phyloP scores from a whole-genome alignment of 441 rosid species.

The Euphorbia celastroides region DNA sequence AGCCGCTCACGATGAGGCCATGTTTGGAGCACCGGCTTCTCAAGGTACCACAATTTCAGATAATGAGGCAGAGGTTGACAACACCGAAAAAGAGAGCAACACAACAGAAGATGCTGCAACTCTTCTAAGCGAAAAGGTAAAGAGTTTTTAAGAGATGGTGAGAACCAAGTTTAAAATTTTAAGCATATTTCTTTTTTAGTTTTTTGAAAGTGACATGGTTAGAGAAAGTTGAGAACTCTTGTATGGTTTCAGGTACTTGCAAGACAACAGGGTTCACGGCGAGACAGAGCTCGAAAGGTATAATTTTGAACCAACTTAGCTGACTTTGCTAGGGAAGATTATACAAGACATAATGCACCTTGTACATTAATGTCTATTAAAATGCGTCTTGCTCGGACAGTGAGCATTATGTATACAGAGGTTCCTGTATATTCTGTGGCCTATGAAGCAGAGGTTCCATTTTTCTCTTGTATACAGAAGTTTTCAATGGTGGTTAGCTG shows the following conservation, averaged over 20 bases:
- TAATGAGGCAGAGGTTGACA: slow-evolving; percentile 29
- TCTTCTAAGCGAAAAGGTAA: slow-evolving; percentile 80
- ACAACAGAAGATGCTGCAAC: slow-evolving; percentile 30
- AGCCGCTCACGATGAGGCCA: slow-evolving; percentile 88
- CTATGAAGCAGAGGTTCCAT: neutral
- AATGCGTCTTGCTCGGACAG: neutral
- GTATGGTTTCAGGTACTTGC: slow-evolving; percentile 57
- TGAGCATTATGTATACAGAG: neutral
- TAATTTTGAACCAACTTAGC: neutral
- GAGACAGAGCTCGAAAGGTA: slow-evolving; percentile 74
- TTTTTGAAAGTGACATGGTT: slow-evolving; percentile 61
- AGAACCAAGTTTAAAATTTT: neutral
- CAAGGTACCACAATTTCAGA: slow-evolving; percentile 26
- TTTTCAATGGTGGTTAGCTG: too few species aligned
- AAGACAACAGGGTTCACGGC: slow-evolving; percentile 98
- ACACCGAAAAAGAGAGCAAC: slow-evolving; percentile 29
- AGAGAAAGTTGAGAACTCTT: neutral
- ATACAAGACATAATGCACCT: neutral
- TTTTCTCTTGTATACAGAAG: neutral
- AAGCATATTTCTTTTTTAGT: neutral
- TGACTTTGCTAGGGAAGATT: slow-evolving; percentile 7
- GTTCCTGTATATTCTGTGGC: neutral
- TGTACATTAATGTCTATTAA: neutral
- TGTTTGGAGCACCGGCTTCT: slow-evolving; percentile 66
- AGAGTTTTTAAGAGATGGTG: neutral